Base-by-base conservation (phyloP, 192 early-diverging fungal species). In the Coemansia sp. region DNA sequence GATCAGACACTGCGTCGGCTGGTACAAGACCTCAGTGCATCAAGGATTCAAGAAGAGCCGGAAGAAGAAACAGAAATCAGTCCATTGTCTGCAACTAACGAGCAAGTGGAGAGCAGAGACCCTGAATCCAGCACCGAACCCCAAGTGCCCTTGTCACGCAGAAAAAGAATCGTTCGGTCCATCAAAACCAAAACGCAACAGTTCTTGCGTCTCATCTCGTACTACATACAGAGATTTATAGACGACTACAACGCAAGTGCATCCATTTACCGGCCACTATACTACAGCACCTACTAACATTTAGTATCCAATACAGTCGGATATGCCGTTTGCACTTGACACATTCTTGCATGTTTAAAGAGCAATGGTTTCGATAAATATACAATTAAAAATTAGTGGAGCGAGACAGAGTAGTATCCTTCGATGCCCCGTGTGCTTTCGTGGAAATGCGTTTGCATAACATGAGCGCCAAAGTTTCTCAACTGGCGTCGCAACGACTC, bases 1-100 rank as follows among this genome's bases (percentile, higher is more conserved):
- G 65, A 74, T 47, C 66, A 62, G 5, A 31, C 50, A 9, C 55
- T 74, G 10, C 65, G 65, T 11, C 71, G 68, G 2, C 59, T 71
- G 10, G 65, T 71, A 1, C 77, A 34, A 34, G 72, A 71, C n/a
- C 62, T 74, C 25, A 64, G 55, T 9, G 68, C 68, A 12, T 74
- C 72, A 0, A 40, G 61, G 10, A 74, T 80, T 12, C 15, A 48
- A 0, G 76, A 79, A 25, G 69, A 69, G 23, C 22, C 61, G 17
- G 69, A 78, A 11, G 50, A 55, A 0, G 31, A 60, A 52, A 20
- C 23, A 12, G 21, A 17, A 22, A 52, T 2, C 22, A 52, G 5
- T 2, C 9, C 14, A 17, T 44, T 44, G 42, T 44, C n/a, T 1
- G 1, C 42, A 14, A 17, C 4, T 3, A 2, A 44, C 5, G 14